Percentiles rank a stretch among this genome's conserved stretches.
Evolutionary conservation across 2,329 filamentous ascomycete genomes (phyloP).

Genomic region (Xylaria sp.): DNA sequence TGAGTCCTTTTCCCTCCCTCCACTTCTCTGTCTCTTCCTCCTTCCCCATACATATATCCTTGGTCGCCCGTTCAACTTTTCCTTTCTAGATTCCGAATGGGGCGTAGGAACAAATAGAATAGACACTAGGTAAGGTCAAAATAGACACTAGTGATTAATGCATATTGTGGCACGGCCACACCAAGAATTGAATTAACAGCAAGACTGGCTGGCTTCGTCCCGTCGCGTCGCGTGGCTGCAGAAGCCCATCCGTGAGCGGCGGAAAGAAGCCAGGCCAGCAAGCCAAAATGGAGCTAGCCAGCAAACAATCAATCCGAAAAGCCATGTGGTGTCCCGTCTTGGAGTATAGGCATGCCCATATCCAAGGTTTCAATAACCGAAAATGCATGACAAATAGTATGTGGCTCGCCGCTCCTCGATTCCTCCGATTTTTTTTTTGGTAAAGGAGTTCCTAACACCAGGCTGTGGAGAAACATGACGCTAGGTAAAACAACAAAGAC

Average conservation of each 20-base stretch:
- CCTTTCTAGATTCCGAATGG: constrained; percentile 25
- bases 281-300: constrained; percentile 24
- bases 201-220: constrained; percentile 15
- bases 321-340: constrained; percentile 43
- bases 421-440: constrained; percentile 14
- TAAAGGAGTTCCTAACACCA: constrained; percentile 36
- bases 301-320: constrained; percentile 38
- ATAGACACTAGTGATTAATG: constrained; percentile 46
- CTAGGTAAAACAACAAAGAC: constrained; percentile 31
- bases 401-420: constrained; percentile 41
- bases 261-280: constrained; percentile 15
- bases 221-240: constrained; percentile 37
- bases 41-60: constrained; percentile 12
- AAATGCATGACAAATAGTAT: constrained; percentile 43
- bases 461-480: constrained; percentile 36
- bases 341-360: constrained; percentile 25
- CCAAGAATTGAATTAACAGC: constrained; percentile 22
- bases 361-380: constrained; percentile 38
- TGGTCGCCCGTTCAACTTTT: constrained; percentile 4
- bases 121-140: constrained; percentile 36
- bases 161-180: constrained; percentile 32
- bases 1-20: constrained; percentile 10
- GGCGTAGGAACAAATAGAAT: constrained; percentile 34
- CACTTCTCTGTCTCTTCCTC: background rate
- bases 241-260: constrained; percentile 17